Base-by-base conservation (phyloP, 2,329 filamentous ascomycete genomes). In the Verticillium zaregamsianum region DNA sequence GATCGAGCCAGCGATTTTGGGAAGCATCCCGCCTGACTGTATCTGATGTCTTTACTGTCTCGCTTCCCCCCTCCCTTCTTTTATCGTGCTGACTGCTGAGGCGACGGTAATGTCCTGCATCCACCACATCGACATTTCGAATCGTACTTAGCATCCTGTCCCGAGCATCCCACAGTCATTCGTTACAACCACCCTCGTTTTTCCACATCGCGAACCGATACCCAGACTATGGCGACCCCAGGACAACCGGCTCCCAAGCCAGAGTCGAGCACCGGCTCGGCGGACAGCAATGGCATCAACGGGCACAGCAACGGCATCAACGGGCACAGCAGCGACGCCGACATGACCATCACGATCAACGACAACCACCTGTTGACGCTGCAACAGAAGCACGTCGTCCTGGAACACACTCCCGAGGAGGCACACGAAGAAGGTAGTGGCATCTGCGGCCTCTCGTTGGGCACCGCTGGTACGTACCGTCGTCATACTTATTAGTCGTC, bases 311-410 rank as follows among this genome's bases (percentile, higher is more conserved):
- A 23, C 40, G 40, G 40, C 20, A 12, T 8, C 40, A 49, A 49
- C 20, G 40, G 45, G 23, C 45, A 49, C 45, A n/a, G 35, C 23
- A 57, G 23, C 23, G 37, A 28, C n/a, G 23, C 20, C 39, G 37
- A 58, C 14, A 20, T 45, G 37, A 31, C 17, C 3, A 28, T 58
- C 35, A 17, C 57, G 14, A 58, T 58, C 37, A 45, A 58, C 57
- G 25, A 31, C 45, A 40, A 31, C 23, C 40, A 58, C 23, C 28
- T 58, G 37, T 37, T 59, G 58, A 59, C 58, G 17, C 45, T 59
- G 37, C 57, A 58, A 40, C 37, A 28, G 23, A 28, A 45, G 15
- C 25, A 58, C n/a, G 37, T 58, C 23, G 23, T 58, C 25, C 45
- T 49, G 45, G 45, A 49, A 9, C 45, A 25, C 45, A 49, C 45